Base-by-base conservation (phyloP, 192 early-diverging fungal species). In the Phlyctochytrium arcticum region DNA sequence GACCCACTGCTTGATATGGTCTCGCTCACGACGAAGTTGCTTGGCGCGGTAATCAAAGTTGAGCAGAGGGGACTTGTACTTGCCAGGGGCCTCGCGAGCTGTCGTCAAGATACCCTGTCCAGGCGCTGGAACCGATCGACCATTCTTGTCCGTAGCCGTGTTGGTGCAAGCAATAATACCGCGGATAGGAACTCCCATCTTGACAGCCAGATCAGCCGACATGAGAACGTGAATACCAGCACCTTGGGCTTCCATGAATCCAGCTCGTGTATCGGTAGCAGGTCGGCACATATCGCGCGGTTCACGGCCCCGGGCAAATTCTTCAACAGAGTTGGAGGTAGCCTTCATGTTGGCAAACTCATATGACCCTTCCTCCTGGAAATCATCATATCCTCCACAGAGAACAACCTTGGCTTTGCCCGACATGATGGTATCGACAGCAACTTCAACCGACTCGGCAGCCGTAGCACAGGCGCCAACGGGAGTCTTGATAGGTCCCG, bases 321-420 rank as follows among this genome's bases (percentile, higher is more conserved):
- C 95, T 21, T 91, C 88, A 36, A 85, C 74, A 34, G 88, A 75
- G 70, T 90, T 93, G 70, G 85, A 87, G 21, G 92, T 92, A 6
- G 95, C 95, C 72, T 92, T 94, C 93, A 97, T 97, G 84, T 92
- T 90, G 63, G 90, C 91, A 71, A 97, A 97, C 75, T 95, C 95
- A 65, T 91, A 90, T 1, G 89, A 90, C 33, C 90, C 91, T 70
- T 98, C 92, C 71, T 94, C 93, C 53, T 89, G 88, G 79, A 93
- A 92, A 56, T 93, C 93, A 67, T 98, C 95, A 65, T 90, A 91
- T 23, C 88, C 95, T 73, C 95, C 95, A 34, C 91, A 93, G 50
- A 98, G 71, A 70, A 95, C 88, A 55, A 98, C 86, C 74, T 92
- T 91, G 42, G 95, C 95, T 78, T 93, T 93, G 60, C 93, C 93